phyloP scores from a whole-genome alignment of 2,329 filamentous ascomycete genomes.

The Raffaelea albimanens region DNA sequence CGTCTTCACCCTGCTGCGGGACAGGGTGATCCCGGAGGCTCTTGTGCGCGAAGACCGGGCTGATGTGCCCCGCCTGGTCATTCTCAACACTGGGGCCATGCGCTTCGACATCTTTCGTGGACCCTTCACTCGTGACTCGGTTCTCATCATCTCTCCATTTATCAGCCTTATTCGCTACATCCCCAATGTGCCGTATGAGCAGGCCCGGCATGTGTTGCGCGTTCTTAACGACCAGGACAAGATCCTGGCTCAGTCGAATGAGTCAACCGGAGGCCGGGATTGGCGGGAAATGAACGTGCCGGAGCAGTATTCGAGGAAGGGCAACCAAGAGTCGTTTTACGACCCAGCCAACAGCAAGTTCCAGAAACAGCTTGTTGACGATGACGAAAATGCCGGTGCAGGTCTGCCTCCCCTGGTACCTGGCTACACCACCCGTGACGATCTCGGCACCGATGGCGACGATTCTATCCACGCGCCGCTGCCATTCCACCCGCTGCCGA shows the following conservation, averaged over 20 bases:
- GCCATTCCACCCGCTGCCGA: slow-evolving; percentile 68
- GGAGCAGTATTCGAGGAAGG: slow-evolving; percentile 24
- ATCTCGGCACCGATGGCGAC: slow-evolving; percentile 74
- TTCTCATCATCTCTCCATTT: slow-evolving; percentile 83
- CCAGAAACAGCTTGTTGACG: slow-evolving; percentile 20
- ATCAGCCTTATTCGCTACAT: slow-evolving; percentile 68
- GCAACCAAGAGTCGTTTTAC: not conserved
- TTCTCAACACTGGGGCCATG: slow-evolving; percentile 84
- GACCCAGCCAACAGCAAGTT: slow-evolving; percentile 7
- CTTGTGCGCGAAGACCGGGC: slow-evolving; percentile 42
- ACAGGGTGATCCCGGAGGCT: slow-evolving; percentile 62
- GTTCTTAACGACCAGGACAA: slow-evolving; percentile 46
- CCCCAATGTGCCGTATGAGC: slow-evolving; percentile 68
- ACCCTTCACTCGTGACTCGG: slow-evolving; percentile 77
- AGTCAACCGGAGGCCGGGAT: slow-evolving; percentile 21
- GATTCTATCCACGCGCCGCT: slow-evolving; percentile 76
- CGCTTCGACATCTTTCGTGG: slow-evolving; percentile 95
- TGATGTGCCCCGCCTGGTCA: slow-evolving; percentile 53
- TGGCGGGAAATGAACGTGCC: slow-evolving; percentile 40
- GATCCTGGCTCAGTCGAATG: slow-evolving; percentile 39
- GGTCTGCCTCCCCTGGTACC: slow-evolving; percentile 34
- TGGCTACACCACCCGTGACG: slow-evolving; percentile 86
- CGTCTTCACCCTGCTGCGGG: slow-evolving; percentile 73
- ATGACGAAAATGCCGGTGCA: slow-evolving; percentile 16
- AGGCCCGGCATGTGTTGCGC: slow-evolving; percentile 59